A percentile compares a stretch with the other conserved stretches of the same genome.
These are phyloP conservation scores for Erigeron canadensis DNA, from an alignment of 129 eudicot genomes.

Conservation along the genomic window DNA sequence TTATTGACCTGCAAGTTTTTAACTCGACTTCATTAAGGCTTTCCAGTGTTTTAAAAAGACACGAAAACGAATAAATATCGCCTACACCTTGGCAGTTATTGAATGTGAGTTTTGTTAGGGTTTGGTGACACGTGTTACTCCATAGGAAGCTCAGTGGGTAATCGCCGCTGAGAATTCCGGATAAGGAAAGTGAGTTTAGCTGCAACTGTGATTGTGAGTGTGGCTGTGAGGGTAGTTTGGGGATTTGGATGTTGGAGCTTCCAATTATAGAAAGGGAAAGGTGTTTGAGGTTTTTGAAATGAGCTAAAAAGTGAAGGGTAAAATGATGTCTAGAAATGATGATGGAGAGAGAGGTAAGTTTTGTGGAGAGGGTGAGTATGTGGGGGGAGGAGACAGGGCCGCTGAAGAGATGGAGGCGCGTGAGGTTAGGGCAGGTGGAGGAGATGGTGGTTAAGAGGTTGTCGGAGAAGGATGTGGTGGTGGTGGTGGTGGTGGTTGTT, in stretches of 20 bases:
- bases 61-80: slow-evolving; percentile 38
- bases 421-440: slow-evolving; percentile 45
- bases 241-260: neutral
- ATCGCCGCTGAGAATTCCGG: slow-evolving; percentile 52
- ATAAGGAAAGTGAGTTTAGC: slow-evolving; percentile 44
- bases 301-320: slow-evolving; percentile 32
- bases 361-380: slow-evolving; percentile 42
- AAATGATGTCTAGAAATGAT: slow-evolving; percentile 43
- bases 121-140: slow-evolving; percentile 43
- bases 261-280: slow-evolving; percentile 27
- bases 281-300: slow-evolving; percentile 30
- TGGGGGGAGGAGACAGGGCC: slow-evolving; percentile 41
- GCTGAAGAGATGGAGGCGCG: slow-evolving; percentile 43
- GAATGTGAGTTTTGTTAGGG: slow-evolving; percentile 42
- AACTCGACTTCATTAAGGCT: slow-evolving; percentile 53
- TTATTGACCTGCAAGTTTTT: slow-evolving; percentile 50
- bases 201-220: neutral
- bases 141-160: slow-evolving; percentile 48
- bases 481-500: slow-evolving; percentile 35
- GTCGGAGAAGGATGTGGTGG: slow-evolving; percentile 31
- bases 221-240: neutral
- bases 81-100: slow-evolving; percentile 64
- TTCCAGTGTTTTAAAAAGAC: slow-evolving; percentile 21
- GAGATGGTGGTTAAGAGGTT: slow-evolving; percentile 38
- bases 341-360: slow-evolving; percentile 45